Evolutionary conservation across 495 filamentous ascomycete species (phyloP), one percentile per base, ranked within the genome.

Genomic region (Podospora australis): DNA sequence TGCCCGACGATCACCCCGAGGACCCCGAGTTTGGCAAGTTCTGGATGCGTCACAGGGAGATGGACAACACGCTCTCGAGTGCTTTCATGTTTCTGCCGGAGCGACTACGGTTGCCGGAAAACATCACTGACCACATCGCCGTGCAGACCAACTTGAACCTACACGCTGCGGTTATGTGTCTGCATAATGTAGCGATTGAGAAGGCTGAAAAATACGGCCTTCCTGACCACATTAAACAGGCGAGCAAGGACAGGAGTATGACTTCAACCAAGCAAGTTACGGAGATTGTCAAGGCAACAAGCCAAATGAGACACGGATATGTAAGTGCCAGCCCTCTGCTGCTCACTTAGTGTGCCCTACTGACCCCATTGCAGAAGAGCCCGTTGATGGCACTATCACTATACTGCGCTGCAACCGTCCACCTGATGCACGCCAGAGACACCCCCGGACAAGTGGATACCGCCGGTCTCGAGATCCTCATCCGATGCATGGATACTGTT

Each of bases 71-170:
- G 1, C 58, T 75, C 1, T 69, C 68, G 6, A 70, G 58, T 46
- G 58, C 63, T 2, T 75, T 75, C 49, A 71, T 75, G 68, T 72
- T 64, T 46, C 49, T 75, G 4, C 72, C 71, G 3, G 66, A 68
- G 32, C 56, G 51, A 11, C 67, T 71, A 32, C 56, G 70, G 9
- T 48, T 74, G 4, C 68, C 70, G 1, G 52, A 47, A 11, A 63
- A 71, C 44, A 53, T 63, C 24, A 56, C 52, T 6, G 59, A 75
- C n/a, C 42, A 56, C 2, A 38, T 61, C 10, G 71, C 71, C 11
- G 56, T 72, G 5, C 66, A 71, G 39, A 64, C 62, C 9, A 74
- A 74, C 38, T 51, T 74, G 24, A 74, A 70, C 36, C 48, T 74
- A 0, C 72, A 74, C 39, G 69, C 67, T 1, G 57, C 68, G 2